Conservation (phyloP, 179 eudicot genomes). For the Beta macrorhiza region DNA sequence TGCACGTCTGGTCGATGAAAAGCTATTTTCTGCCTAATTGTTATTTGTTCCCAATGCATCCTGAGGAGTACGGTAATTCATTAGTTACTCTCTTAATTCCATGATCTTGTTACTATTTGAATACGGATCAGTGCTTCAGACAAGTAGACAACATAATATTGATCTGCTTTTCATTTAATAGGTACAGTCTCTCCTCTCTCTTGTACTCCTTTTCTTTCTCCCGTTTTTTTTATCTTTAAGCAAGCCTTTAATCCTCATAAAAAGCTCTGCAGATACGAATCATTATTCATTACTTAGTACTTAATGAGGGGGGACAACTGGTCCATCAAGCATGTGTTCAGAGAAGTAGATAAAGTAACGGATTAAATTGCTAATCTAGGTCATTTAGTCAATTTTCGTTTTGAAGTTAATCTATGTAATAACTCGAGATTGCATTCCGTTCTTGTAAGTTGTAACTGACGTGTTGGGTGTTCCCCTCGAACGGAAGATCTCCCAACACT, state of each 20-base stretch:
- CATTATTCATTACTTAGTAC: background rate
- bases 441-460: too few species aligned
- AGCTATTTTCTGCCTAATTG: background rate
- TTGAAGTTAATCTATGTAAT: too few species aligned
- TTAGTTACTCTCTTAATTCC: background rate
- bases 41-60: background rate
- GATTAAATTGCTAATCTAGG: too few species aligned
- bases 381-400: too few species aligned
- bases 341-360: too few species aligned
- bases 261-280: background rate
- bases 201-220: background rate
- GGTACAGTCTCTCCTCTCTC: background rate
- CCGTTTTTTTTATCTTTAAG: background rate
- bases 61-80: background rate
- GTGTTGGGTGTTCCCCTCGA: too few species aligned
- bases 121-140: background rate
- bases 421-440: too few species aligned
- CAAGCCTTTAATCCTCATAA: background rate
- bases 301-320: background rate
- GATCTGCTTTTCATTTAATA: background rate
- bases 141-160: background rate
- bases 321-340: too few species aligned
- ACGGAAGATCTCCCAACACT: too few species aligned
- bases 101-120: background rate
- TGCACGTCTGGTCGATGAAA: background rate